Conservation (phyloP, 2,329 filamentous ascomycete species). For the Helotiales sp. region DNA sequence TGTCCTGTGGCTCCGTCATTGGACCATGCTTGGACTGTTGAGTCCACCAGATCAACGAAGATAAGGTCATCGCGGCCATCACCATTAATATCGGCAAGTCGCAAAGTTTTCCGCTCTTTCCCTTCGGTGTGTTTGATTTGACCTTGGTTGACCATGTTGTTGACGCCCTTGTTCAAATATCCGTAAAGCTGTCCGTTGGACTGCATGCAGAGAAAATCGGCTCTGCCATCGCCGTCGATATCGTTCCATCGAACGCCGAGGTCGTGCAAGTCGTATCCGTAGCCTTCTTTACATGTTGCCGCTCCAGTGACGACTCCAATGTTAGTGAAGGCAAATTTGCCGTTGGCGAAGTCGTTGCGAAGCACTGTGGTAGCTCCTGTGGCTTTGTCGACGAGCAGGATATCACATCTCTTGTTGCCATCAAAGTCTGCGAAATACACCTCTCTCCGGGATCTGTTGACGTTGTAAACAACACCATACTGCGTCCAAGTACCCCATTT, state of each 20-base stretch:
- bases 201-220: conserved; percentile 16
- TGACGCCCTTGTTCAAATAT: conserved; percentile 8
- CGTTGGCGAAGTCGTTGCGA: conserved; percentile 16
- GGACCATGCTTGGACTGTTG: not conserved
- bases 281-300: conserved; percentile 13
- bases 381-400: conserved; percentile 17
- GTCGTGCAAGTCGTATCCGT: conserved; percentile 17
- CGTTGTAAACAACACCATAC: conserved; percentile 12
- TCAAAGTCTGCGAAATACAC: conserved; percentile 13
- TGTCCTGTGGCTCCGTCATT: conserved; percentile 10
- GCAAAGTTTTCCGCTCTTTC: conserved; percentile 7
- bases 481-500: conserved; percentile 11
- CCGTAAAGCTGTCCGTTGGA: conserved; percentile 4
- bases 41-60: not conserved
- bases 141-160: conserved; percentile 1
- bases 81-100: conserved; percentile 15
- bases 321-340: conserved; percentile 14
- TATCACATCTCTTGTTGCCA: conserved; percentile 17
- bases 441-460: conserved; percentile 15
- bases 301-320: conserved; percentile 4
- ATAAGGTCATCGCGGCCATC: conserved; percentile 10
- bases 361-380: conserved; percentile 15
- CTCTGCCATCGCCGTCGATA: conserved; percentile 17
- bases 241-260: conserved; percentile 15
- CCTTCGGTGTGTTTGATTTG: conserved; percentile 16